Evolutionary conservation across 2,329 filamentous ascomycete species (phyloP).

Genomic region (Aspergillus caelatus): DNA sequence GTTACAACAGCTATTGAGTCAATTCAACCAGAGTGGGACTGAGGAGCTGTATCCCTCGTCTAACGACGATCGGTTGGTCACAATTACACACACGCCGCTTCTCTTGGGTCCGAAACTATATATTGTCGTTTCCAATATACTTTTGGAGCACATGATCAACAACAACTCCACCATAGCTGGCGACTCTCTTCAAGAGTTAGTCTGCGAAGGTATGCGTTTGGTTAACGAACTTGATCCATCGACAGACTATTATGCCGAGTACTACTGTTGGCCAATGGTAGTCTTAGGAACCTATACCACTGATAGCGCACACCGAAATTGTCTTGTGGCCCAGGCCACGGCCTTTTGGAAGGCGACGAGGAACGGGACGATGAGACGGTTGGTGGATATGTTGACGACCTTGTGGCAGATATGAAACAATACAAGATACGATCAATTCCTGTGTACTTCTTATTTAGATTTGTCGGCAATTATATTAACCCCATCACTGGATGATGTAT

Average conservation of each 20-base stretch:
- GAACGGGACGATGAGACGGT: conserved; percentile 27
- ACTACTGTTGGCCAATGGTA: conserved; percentile 30
- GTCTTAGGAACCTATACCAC: conserved; percentile 20
- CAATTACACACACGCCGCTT: neutral
- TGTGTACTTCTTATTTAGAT: neutral
- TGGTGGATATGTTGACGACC: conserved; percentile 20
- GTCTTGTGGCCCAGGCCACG: conserved; percentile 19
- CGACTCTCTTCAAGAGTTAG: conserved; percentile 3
- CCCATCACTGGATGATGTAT: neutral
- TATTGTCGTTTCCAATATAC: conserved; percentile 18
- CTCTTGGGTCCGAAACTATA: conserved; percentile 21
- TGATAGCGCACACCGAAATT: conserved; percentile 9
- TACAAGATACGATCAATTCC: neutral
- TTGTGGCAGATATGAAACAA: neutral
- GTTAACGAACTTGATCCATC: conserved; percentile 20
- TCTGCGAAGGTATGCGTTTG: conserved; percentile 16
- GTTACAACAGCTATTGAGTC: conserved; percentile 6
- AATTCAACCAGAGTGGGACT: neutral
- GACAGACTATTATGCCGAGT: conserved; percentile 30
- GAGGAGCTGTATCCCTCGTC: neutral
- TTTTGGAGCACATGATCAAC: conserved; percentile 15
- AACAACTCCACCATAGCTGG: neutral
- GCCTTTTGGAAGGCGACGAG: conserved; percentile 26
- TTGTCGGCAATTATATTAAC: neutral
- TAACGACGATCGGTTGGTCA: neutral